A percentile compares a stretch with the other conserved stretches of the same genome.
Conservation (phyloP, 495 filamentous ascomycete genomes). For the Aspergillus ellipticus region DNA sequence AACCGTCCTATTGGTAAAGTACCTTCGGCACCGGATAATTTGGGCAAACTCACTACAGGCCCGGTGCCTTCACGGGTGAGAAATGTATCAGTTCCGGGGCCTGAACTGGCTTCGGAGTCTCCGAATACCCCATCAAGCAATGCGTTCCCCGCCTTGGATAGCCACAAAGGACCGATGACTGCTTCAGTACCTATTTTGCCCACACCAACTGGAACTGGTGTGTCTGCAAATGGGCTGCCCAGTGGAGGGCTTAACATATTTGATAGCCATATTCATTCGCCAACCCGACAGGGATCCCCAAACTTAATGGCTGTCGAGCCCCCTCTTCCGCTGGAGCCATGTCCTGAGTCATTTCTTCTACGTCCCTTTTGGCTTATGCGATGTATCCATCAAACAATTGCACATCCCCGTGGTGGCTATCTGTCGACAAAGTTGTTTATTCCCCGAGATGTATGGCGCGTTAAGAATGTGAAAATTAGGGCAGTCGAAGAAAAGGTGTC, state of each 20-base stretch:
- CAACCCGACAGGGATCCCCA: constrained; percentile 62
- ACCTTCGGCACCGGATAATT: constrained; percentile 47
- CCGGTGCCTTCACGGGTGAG: constrained; percentile 66
- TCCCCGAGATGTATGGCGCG: constrained; percentile 87
- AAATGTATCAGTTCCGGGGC: constrained; percentile 70
- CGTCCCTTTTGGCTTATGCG: constrained; percentile 97
- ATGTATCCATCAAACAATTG: constrained; percentile 85
- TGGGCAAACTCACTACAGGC: constrained; percentile 79
- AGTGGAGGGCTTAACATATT: constrained; percentile 77
- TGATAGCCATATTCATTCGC: constrained; percentile 76
- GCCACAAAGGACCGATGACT: constrained; percentile 39
- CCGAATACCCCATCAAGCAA: constrained; percentile 70
- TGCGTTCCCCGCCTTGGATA: constrained; percentile 56
- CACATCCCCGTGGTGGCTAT: constrained; percentile 88
- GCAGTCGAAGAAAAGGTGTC: constrained; percentile 89
- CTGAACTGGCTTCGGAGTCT: constrained; percentile 64
- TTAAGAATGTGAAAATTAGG: constrained; percentile 90
- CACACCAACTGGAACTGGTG: constrained; percentile 60
- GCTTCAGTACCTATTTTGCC: constrained; percentile 61
- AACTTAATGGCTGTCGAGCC: constrained; percentile 53
- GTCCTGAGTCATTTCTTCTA: constrained; percentile 78
- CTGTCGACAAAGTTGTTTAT: constrained; percentile 87
- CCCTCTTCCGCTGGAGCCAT: constrained; percentile 82
- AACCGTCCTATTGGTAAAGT: constrained; percentile 47
- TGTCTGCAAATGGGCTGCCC: constrained; percentile 51